Evolutionary conservation across 1,139 yeast genomes (phyloP).

Genomic region (Taphrina deformans): DNA sequence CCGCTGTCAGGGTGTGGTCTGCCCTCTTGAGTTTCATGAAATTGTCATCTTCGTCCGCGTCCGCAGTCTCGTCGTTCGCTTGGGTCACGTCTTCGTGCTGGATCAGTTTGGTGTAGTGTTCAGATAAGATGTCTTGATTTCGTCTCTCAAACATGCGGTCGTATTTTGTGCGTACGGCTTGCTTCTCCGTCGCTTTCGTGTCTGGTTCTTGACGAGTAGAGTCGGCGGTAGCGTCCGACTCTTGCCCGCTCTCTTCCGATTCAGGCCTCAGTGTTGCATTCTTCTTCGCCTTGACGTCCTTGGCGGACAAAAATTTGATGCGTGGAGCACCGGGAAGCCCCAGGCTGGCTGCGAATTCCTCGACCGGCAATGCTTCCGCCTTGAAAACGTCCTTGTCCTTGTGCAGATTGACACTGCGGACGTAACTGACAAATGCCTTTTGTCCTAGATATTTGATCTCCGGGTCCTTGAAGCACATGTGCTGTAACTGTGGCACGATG

Average conservation of each 20-base stretch:
- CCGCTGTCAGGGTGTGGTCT: not conserved
- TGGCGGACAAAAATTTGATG: constrained; percentile 64
- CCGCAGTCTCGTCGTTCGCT: constrained; percentile 46
- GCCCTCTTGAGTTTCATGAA: constrained; percentile 76
- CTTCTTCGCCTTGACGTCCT: constrained; percentile 65
- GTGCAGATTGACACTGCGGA: constrained; percentile 79
- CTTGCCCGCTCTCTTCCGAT: constrained; percentile 49
- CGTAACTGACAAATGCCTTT: constrained; percentile 89
- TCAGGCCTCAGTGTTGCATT: constrained; percentile 71
- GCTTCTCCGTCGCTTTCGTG: constrained; percentile 43
- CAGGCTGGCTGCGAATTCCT: constrained; percentile 77
- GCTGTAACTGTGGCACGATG: constrained; percentile 80
- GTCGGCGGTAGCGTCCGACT: constrained; percentile 46
- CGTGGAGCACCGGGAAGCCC: constrained; percentile 97
- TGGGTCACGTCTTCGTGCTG: constrained; percentile 41
- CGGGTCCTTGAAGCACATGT: constrained; percentile 87
- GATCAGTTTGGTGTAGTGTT: constrained; percentile 71
- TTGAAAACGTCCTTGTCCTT: constrained; percentile 83
- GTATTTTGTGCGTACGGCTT: constrained; percentile 72
- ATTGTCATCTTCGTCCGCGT: constrained; percentile 61
- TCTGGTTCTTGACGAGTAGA: constrained; percentile 57
- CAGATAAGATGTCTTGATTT: constrained; percentile 88
- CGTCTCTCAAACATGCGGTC: constrained; percentile 95
- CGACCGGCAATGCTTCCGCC: constrained; percentile 73
- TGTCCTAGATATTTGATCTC: constrained; percentile 90